These are phyloP conservation scores for Sambucus nigra DNA, from an alignment of 129 eudicot species.

Conservation along the genomic window DNA sequence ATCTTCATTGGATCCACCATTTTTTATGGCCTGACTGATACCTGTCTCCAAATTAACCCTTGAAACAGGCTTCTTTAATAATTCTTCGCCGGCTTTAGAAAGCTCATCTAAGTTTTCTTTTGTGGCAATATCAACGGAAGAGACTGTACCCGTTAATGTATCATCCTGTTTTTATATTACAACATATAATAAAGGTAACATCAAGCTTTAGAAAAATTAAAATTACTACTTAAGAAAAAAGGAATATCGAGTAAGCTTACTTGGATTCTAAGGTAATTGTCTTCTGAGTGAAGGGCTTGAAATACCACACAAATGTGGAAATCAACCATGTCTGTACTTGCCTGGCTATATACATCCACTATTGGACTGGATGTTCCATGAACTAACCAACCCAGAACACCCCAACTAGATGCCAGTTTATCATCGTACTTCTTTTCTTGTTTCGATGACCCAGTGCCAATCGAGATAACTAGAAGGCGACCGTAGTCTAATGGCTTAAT, in stretches of 20 bases:
- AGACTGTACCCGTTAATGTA: conserved; percentile 31
- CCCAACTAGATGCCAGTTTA: conserved; percentile 46
- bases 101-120: conserved; percentile 38
- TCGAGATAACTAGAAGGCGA: conserved; percentile 36
- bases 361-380: conserved; percentile 35
- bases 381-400: conserved; percentile 37
- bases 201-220: neutral
- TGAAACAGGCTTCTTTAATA: conserved; percentile 49
- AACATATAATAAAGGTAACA: neutral
- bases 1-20: conserved; percentile 33
- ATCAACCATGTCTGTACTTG: conserved; percentile 51
- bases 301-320: conserved; percentile 24
- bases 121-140: conserved; percentile 48
- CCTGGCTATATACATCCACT: conserved; percentile 37
- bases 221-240: neutral
- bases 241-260: conserved; percentile 9
- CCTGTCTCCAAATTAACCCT: conserved; percentile 42
- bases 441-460: conserved; percentile 48
- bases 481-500: conserved; percentile 36
- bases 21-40: conserved; percentile 17
- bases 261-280: conserved; percentile 43
- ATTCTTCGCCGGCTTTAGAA: conserved; percentile 30
- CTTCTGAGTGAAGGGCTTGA: conserved; percentile 37
- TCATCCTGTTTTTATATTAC: conserved; percentile 28
- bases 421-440: conserved; percentile 24